These are phyloP conservation scores for Phalaenopsis aphrodite DNA, from an alignment of 106 monocot species.

Conservation along the genomic window DNA sequence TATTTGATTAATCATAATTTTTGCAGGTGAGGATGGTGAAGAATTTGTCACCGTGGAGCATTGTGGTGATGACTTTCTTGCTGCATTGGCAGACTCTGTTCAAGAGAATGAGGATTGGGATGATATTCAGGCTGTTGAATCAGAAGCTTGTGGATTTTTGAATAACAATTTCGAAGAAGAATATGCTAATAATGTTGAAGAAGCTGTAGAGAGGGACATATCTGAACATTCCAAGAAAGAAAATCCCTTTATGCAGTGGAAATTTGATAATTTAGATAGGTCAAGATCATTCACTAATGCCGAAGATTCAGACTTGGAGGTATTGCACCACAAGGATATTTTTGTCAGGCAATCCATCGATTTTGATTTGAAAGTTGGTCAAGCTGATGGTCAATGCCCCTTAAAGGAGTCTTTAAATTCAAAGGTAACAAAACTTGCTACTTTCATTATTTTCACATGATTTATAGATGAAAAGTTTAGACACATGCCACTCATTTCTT, in stretches of 20 bases:
- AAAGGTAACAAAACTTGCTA: background rate
- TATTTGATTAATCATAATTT: background rate
- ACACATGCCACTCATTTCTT: no score
- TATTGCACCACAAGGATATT: slow-evolving; percentile 42
- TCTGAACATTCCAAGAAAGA: slow-evolving; percentile 5
- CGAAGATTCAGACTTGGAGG: slow-evolving; percentile 58
- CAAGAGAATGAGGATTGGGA: slow-evolving; percentile 88
- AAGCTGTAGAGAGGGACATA: slow-evolving; percentile 7
- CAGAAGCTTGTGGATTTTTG: slow-evolving; percentile 56
- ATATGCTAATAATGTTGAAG: slow-evolving; percentile 5
- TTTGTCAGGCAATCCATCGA: background rate
- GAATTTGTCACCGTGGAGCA: slow-evolving; percentile 84
- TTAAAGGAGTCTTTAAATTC: background rate
- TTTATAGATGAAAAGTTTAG: background rate
- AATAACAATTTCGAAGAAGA: slow-evolving; percentile 35
- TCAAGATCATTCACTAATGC: slow-evolving; percentile 12
- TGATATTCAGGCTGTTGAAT: slow-evolving; percentile 63
- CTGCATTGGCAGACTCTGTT: slow-evolving; percentile 64
- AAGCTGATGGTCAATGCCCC: slow-evolving; percentile 1
- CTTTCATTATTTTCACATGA: background rate
- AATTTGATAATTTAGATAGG: background rate
- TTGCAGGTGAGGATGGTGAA: slow-evolving; percentile 71
- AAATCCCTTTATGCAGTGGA: background rate
- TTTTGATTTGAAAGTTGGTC: slow-evolving; percentile 8
- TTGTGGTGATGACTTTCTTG: slow-evolving; percentile 86